Base-by-base conservation (phyloP, 192 early-diverging fungal genomes). In the Coemansia sp. region DNA sequence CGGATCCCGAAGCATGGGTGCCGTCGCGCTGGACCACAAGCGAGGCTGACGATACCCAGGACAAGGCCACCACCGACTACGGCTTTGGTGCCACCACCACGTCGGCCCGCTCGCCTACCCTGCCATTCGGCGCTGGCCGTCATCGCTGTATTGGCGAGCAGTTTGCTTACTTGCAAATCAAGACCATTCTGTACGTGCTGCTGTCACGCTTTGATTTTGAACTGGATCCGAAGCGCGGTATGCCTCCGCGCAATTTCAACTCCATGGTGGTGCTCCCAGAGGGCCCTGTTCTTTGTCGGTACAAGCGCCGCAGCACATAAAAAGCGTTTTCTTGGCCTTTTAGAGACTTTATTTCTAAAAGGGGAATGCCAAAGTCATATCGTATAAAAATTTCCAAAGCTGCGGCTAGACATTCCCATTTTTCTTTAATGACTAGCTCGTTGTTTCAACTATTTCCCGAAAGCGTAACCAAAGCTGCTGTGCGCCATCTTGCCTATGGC, bases 91-190 rank as follows among this genome's bases (percentile, higher is more conserved):
- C 77, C 58, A 79, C 87, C 40, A 63, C 65, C 10, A 71, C 71
- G 12, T 79, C 71, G 34, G 93, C 96, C 16, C 82, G 83, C 57
- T 87, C 83, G 52, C 86, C 90, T 16, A 95, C 87, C 67, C 82
- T 99, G 61, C 96, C 96, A 30, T 99, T 99, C 81, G 96, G 96
- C 64, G 96, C 94, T 23, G 93, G 91, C 39, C 90, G 96, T 54
- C 96, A 99, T 83, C 84, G 96, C 52, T 99, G 96, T 81, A 99
- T 99, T 76, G 96, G 96, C 53, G 96, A 99, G 72, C 80, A 84
- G 44, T 99, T 99, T 80, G 93, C 91, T 5, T 96, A 91, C 62
- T 53, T 96, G 31, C 96, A 99, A 79, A 87, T 97, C 81, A 96
- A 96, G 85, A 88, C 93, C 21, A 86, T 99, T 30, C 75, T 99